Conservation (phyloP, 768 basidiomycete genomes). For the Solioccasus polychromus region DNA sequence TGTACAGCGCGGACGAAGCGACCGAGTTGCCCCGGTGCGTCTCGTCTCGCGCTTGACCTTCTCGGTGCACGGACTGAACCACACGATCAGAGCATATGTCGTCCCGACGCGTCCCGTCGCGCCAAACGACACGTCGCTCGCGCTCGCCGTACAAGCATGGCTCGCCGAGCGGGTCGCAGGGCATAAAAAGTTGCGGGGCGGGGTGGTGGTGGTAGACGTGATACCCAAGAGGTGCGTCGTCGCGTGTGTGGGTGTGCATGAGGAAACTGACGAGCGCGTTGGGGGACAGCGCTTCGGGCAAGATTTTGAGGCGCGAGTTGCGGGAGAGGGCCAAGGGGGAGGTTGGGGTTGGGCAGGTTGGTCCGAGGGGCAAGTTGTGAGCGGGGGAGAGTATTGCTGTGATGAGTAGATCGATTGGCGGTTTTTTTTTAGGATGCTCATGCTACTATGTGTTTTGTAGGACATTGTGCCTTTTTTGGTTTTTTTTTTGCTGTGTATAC, state of each 20-base stretch:
- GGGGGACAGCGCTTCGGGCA: conserved; percentile 70
- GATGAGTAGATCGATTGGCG: no score
- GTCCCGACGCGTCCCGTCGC: conserved; percentile 28
- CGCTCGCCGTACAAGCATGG: conserved; percentile 59
- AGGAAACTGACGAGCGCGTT: conserved; percentile 3
- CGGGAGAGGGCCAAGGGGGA: conserved; percentile 66
- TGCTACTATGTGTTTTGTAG: no score
- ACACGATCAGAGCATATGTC: conserved; percentile 68
- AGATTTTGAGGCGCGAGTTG: conserved; percentile 80
- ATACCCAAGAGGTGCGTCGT: conserved; percentile 32
- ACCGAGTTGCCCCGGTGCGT: conserved; percentile 81
- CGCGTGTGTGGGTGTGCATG: not conserved
- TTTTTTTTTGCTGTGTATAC: no score
- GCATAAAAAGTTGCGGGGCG: conserved; percentile 78
- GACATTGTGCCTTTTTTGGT: no score
- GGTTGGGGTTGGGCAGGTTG: conserved; percentile 23
- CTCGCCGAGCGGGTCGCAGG: conserved; percentile 62
- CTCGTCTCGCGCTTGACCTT: no score
- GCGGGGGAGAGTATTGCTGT: no score
- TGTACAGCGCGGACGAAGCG: conserved; percentile 61
- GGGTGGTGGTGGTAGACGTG: conserved; percentile 54
- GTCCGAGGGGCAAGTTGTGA: conserved; percentile 16
- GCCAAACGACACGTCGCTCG: conserved; percentile 35
- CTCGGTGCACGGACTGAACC: no score
- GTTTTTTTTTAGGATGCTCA: no score